Evolutionary conservation across 768 basidiomycete genomes (phyloP), one percentile per base, ranked within the genome.

Genomic region (Udeniomyces megalosporus): DNA sequence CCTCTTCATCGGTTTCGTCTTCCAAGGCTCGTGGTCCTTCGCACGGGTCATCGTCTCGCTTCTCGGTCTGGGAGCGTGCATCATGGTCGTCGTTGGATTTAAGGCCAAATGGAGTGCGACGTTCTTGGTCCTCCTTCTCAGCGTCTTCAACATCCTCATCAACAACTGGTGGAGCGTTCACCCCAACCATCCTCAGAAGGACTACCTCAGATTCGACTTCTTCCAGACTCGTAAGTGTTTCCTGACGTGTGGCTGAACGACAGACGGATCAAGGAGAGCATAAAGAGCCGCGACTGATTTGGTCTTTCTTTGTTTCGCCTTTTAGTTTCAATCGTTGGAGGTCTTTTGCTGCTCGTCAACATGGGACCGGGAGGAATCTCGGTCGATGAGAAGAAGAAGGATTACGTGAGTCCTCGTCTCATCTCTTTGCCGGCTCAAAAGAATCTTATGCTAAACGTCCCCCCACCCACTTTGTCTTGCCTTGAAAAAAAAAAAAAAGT

Each of bases 331-430:
- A 99, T 99, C 71, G 92, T 99, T 50, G 95, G 95, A 65, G 95
- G 95, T 50, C 82, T 99, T 34, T 85, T 99, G 67, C 82, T 97
- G 63, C 83, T 99, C 58, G 93, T 97, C 66, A 97, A 96, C 78
- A 91, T 96, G 80, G 95, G 95, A 70, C 91, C 95, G 56, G 93
- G 95, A 64, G 93, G 92, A 66, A 79, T 97, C 65, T 96, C 92
- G 3, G 88, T 97, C 65, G 95, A 97, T 75, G 92, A 96, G 79
- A 96, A 96, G 80, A 99, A 99, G 80, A 97, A 97, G 81, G 89
- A 84, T 24, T 90, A 81, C 69, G 60, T 61, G 42, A 17, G 35
- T 56, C 20, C 32, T 8, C 5, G 15, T 50, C 22, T 26, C 50
- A 8, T 42, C 17, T 17, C 38, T 42, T 17, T 8, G 38, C 38